These are phyloP conservation scores for Geranomyces variabilis DNA, from an alignment of 192 early-diverging fungal species.

Conservation along the genomic window DNA sequence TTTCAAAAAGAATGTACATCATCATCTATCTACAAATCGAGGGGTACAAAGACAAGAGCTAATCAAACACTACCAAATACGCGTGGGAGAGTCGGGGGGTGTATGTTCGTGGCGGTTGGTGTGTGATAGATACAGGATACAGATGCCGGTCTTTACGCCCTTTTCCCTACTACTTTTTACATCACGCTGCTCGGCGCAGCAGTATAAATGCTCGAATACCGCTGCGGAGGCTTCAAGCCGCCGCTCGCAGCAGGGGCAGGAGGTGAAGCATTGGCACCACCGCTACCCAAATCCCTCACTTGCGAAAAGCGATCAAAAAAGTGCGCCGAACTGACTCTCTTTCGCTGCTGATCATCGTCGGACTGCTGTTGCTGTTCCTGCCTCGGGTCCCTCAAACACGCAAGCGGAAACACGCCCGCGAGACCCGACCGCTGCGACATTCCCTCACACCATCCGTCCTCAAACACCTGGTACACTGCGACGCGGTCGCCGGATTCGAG, in stretches of 20 bases:
- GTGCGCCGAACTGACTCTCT: background rate
- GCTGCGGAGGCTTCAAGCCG: background rate
- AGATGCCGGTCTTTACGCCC: too few species aligned
- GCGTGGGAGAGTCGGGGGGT: too few species aligned
- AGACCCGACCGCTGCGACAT: conserved; percentile 9
- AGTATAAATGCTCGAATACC: background rate
- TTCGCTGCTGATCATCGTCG: background rate
- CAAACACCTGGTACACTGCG: conserved; percentile 42
- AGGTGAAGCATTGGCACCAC: too few species aligned
- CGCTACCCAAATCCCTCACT: background rate
- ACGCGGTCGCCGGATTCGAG: conserved; percentile 34
- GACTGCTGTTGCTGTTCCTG: background rate
- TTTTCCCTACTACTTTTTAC: too few species aligned
- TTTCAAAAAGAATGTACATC: too few species aligned
- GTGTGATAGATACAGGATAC: too few species aligned
- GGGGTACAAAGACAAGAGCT: too few species aligned
- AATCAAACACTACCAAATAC: too few species aligned
- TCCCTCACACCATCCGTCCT: conserved; percentile 45
- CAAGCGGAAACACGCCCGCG: conserved; percentile 39
- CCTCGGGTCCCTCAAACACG: conserved; percentile 29
- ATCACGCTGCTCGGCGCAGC: too few species aligned
- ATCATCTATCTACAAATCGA: too few species aligned
- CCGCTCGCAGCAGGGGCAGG: background rate
- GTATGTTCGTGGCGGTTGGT: too few species aligned
- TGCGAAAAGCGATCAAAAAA: conserved; percentile 5